Conservation (phyloP, 805 yeast species). For the Clavispora phyllophila region DNA sequence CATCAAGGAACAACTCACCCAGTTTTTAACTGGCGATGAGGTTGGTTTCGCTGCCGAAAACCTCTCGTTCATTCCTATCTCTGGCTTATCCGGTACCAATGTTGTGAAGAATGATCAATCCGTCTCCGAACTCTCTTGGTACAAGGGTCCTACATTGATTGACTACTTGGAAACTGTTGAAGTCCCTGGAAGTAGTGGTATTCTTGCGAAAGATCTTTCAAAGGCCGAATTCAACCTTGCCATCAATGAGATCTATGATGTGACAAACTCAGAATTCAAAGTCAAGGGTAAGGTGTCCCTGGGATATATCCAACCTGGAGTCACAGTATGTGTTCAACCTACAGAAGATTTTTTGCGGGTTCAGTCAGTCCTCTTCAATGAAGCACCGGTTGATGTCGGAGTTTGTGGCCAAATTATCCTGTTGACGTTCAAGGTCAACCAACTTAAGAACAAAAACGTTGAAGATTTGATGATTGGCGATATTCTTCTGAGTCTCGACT, state of each 20-base stretch:
- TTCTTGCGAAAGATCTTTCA: constrained; percentile 8
- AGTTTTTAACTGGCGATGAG: constrained; percentile 44
- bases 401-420: constrained; percentile 60
- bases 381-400: constrained; percentile 44
- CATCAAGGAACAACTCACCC: constrained; percentile 44
- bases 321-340: constrained; percentile 55
- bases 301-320: constrained; percentile 70
- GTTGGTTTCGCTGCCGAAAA: constrained; percentile 44
- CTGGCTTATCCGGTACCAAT: constrained; percentile 66
- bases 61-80: constrained; percentile 57
- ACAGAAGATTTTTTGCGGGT: constrained; percentile 40
- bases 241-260: constrained; percentile 55
- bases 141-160: constrained; percentile 40
- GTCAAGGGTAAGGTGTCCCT: constrained; percentile 62
- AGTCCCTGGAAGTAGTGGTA: not conserved
- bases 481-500: constrained; percentile 26
- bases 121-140: constrained; percentile 40
- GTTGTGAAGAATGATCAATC: constrained; percentile 41
- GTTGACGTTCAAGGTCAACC: constrained; percentile 41
- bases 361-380: constrained; percentile 31
- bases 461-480: constrained; percentile 64
- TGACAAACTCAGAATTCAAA: constrained; percentile 43
- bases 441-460: constrained; percentile 43
- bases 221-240: constrained; percentile 48
- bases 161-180: constrained; percentile 34